Conservation (phyloP, 805 yeast species). For the Candida berthetii region DNA sequence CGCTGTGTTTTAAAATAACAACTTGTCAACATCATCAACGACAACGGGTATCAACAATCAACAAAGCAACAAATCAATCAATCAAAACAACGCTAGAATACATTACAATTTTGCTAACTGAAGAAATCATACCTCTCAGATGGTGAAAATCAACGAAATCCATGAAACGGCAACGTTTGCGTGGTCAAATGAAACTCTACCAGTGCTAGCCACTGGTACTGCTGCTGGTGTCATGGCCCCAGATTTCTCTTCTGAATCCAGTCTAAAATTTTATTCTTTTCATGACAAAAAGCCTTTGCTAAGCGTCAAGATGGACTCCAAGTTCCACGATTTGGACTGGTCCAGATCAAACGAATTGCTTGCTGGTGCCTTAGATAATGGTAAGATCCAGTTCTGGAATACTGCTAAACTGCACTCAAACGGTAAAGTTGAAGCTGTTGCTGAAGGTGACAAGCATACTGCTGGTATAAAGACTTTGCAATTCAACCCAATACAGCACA, state of each 20-base stretch:
- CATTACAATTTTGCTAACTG: not conserved
- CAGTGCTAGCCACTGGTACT: slow-evolving; percentile 83
- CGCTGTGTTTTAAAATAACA: not conserved
- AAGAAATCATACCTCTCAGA: slow-evolving; percentile 16
- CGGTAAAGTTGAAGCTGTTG: slow-evolving; percentile 41
- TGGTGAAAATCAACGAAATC: slow-evolving; percentile 84
- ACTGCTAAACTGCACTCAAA: slow-evolving; percentile 40
- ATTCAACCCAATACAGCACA: slow-evolving; percentile 70
- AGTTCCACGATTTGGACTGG: slow-evolving; percentile 84
- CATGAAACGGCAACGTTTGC: slow-evolving; percentile 90
- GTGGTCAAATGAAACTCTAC: slow-evolving; percentile 77
- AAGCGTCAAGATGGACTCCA: slow-evolving; percentile 43
- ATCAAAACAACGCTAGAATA: not conserved
- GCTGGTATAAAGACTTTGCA: slow-evolving; percentile 67
- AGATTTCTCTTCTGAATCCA: slow-evolving; percentile 71
- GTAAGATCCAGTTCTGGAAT: slow-evolving; percentile 75
- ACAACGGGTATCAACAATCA: not conserved
- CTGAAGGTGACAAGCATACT: slow-evolving; percentile 51
- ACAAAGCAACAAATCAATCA: not conserved
- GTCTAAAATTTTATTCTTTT: slow-evolving; percentile 76
- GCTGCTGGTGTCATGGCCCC: slow-evolving; percentile 95
- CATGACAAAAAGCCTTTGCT: slow-evolving; percentile 32
- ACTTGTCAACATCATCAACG: not conserved
- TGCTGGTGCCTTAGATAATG: slow-evolving; percentile 89
- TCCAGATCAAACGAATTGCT: slow-evolving; percentile 56